phyloP scores from a whole-genome alignment of 169 alveolate genomes.

The Plasmodium blacklocki region DNA sequence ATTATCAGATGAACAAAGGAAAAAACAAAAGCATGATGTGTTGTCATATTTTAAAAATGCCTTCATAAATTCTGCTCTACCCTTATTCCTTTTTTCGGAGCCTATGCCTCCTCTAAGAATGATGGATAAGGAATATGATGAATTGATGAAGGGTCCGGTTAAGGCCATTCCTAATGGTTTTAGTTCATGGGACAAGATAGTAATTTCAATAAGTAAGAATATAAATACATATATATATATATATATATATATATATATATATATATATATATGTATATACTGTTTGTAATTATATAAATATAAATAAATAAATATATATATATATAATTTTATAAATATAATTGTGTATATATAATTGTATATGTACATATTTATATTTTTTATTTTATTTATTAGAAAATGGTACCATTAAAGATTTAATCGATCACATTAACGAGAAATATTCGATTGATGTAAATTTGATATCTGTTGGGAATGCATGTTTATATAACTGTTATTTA shows the following conservation, averaged over 20 bases:
- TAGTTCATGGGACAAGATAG: slow-evolving; percentile 98
- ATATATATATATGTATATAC: slow-evolving; percentile 78
- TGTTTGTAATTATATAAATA: slow-evolving; percentile 58
- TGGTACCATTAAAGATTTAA: slow-evolving; percentile 81
- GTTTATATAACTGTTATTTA: slow-evolving; percentile 91
- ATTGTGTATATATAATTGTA: slow-evolving; percentile 28
- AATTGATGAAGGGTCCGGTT: slow-evolving; percentile 95
- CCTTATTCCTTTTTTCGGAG: slow-evolving; percentile 92
- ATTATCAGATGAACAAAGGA: slow-evolving; percentile 13
- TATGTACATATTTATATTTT: slow-evolving; percentile 28
- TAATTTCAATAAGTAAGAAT: slow-evolving; percentile 86
- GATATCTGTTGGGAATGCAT: slow-evolving; percentile 91
- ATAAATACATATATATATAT: slow-evolving; percentile 80
- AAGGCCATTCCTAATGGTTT: slow-evolving; percentile 96
- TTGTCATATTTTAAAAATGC: slow-evolving; percentile 93
- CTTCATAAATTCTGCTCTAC: slow-evolving; percentile 95
- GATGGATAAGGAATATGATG: slow-evolving; percentile 94
- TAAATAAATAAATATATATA: slow-evolving; percentile 26
- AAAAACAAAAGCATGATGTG: slow-evolving; percentile 35
- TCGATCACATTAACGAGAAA: slow-evolving; percentile 78
- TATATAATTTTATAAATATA: background rate
- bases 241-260: slow-evolving; percentile 6
- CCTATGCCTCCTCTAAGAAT: slow-evolving; percentile 91
- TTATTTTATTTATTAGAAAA: slow-evolving; percentile 77
- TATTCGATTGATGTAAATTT: slow-evolving; percentile 90